Evolutionary conservation across 1,284 basidiomycete species (phyloP).

Genomic region (Waitea zeae): DNA sequence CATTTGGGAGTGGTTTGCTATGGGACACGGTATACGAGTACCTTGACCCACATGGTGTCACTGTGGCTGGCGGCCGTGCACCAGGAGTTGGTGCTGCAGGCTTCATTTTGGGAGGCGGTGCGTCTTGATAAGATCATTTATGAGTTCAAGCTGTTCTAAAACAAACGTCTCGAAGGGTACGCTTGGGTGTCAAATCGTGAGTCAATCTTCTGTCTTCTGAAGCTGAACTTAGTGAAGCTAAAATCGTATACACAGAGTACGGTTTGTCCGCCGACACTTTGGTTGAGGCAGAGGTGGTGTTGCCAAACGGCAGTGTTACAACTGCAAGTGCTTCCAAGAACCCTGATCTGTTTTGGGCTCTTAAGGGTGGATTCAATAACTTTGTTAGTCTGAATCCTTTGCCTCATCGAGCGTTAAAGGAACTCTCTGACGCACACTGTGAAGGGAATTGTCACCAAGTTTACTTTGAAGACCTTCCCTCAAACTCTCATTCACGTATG

Average conservation of each 20-base stretch:
- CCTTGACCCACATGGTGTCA: background rate
- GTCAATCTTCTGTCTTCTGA: background rate
- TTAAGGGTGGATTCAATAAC: background rate
- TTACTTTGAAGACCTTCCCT: background rate
- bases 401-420: background rate
- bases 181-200: background rate
- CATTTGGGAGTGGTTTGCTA: background rate
- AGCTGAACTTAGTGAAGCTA: background rate
- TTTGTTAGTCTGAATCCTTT: background rate
- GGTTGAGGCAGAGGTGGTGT: background rate
- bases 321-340: background rate
- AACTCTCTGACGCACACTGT: no score
- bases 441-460: conserved; percentile 10
- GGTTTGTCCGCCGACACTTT: conserved; percentile 1
- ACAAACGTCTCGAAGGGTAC: conserved; percentile 11
- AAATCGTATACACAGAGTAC: background rate
- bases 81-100: conserved; percentile 1
- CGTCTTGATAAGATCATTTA: conserved; percentile 5
- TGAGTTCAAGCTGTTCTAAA: background rate
- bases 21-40: background rate
- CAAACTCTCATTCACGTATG: background rate
- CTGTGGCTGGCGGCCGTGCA: conserved; percentile 1
- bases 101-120: conserved; percentile 1
- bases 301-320: background rate
- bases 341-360: conserved; percentile 1